These are phyloP conservation scores for Micractinium conductrix DNA, from an alignment of 139 green algal genomes.

Conservation along the genomic window DNA sequence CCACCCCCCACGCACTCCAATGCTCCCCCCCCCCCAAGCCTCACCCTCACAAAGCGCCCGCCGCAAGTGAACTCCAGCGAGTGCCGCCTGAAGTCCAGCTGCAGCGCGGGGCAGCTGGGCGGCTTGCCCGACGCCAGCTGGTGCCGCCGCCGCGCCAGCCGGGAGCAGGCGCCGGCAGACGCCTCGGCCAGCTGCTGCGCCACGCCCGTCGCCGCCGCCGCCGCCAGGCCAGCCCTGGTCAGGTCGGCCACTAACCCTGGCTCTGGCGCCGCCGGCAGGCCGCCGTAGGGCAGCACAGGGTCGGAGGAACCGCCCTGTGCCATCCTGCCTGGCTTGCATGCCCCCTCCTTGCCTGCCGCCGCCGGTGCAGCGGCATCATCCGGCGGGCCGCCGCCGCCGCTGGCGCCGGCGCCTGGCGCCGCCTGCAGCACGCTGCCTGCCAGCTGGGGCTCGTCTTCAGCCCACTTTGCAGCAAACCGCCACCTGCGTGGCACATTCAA, in stretches of 20 bases:
- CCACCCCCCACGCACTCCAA: neutral
- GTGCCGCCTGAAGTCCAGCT: neutral
- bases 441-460: neutral
- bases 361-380: neutral
- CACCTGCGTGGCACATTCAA: neutral
- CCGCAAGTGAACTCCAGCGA: neutral
- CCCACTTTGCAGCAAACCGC: slow-evolving; percentile 1
- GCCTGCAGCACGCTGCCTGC: neutral
- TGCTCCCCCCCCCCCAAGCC: neutral
- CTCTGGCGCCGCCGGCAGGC: neutral
- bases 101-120: neutral
- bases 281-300: neutral
- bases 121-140: neutral
- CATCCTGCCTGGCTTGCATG: neutral
- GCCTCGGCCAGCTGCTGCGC: neutral
- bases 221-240: neutral
- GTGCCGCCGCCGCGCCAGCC: neutral
- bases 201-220: neutral
- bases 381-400: neutral
- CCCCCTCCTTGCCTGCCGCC: neutral
- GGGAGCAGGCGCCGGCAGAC: neutral
- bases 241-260: neutral
- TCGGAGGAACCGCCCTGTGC: neutral
- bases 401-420: no score
- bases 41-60: neutral